Conservation (phyloP, 768 basidiomycete genomes). For the Brasilioporus rufonigricans region DNA sequence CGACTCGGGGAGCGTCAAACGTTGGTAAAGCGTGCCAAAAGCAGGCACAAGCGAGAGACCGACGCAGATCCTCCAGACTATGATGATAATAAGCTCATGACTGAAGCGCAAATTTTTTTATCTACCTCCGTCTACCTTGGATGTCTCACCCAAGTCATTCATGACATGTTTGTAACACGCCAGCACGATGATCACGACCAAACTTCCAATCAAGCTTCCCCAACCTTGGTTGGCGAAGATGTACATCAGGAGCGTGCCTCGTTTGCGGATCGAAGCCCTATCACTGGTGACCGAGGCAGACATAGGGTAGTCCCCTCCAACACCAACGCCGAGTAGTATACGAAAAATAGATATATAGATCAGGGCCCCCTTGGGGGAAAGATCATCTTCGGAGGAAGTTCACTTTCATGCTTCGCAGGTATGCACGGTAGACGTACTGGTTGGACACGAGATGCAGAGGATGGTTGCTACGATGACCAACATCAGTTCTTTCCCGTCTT, state of each 20-base stretch:
- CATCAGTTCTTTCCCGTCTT: constrained; percentile 78
- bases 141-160: constrained; percentile 53
- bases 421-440: constrained; percentile 34
- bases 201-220: constrained; percentile 64
- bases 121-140: constrained; percentile 69
- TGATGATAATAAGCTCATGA: not conserved
- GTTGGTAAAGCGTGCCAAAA: constrained; percentile 71
- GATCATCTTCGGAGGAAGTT: constrained; percentile 34
- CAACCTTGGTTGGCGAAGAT: constrained; percentile 79
- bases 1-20: constrained; percentile 70
- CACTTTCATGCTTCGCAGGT: not conserved
- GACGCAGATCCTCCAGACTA: constrained; percentile 71
- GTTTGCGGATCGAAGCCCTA: constrained; percentile 58
- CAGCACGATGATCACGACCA: constrained; percentile 64
- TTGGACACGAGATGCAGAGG: constrained; percentile 62
- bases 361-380: constrained; percentile 50
- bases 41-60: constrained; percentile 77
- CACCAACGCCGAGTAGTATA: constrained; percentile 72
- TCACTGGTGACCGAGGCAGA: constrained; percentile 68
- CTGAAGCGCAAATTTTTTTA: constrained; percentile 5
- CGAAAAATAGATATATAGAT: constrained; percentile 68
- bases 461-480: constrained; percentile 79
- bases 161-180: constrained; percentile 62
- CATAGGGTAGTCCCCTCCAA: constrained; percentile 83
- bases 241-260: constrained; percentile 73